Conservation (phyloP, 257 asterid species). For the Buddleja alternifolia region DNA sequence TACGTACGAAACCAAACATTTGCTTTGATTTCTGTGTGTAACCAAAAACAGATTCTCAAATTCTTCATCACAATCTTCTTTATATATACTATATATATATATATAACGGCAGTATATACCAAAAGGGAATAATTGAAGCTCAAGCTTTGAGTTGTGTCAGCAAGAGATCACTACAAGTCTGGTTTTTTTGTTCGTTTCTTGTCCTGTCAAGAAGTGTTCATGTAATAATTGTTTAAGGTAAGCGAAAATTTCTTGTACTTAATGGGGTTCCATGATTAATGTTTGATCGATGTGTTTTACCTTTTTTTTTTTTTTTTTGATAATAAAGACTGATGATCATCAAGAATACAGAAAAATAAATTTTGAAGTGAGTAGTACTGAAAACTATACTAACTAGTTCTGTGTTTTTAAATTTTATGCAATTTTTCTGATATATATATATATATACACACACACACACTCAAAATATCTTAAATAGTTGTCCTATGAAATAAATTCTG, state of each 20-base stretch:
- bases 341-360: neutral
- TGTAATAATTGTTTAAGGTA: conserved; percentile 36
- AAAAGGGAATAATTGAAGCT: conserved; percentile 25
- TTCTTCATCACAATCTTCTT: conserved; percentile 39
- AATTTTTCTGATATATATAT: no score
- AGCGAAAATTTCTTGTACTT: neutral
- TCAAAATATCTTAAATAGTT: conserved; percentile 14
- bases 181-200: neutral
- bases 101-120: conserved; percentile 33
- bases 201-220: conserved; percentile 16
- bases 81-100: conserved; percentile 3
- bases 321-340: conserved; percentile 6
- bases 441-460: no score
- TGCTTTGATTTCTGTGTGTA: conserved; percentile 70
- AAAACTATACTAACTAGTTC: no score
- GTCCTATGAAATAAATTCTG: conserved; percentile 14
- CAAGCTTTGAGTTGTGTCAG: neutral
- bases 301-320: neutral
- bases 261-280: neutral
- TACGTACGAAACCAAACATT: conserved; percentile 43
- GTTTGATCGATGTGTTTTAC: neutral
- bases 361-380: neutral
- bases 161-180: neutral
- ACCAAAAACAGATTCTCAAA: conserved; percentile 39
- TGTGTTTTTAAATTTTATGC: no score